Evolutionary conservation across 805 yeast genomes (phyloP).

Genomic region (Suhomyces emberorum): DNA sequence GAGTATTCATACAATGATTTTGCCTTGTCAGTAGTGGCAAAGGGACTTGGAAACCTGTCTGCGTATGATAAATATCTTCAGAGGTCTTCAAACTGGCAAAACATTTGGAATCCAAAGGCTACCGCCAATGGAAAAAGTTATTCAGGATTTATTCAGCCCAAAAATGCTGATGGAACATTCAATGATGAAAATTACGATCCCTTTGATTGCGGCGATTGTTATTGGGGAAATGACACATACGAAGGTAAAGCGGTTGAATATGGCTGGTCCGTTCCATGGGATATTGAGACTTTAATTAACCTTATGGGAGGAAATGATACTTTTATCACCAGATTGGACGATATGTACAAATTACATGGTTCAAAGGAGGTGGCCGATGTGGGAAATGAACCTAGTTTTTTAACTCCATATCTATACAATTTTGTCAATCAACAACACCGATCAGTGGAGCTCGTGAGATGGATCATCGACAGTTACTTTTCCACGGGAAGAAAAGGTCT

Average conservation of each 20-base stretch:
- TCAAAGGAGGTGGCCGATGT: conserved; percentile 25
- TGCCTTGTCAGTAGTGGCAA: conserved; percentile 30
- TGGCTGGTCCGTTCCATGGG: conserved; percentile 36
- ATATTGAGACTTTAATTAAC: conserved; percentile 21
- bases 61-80: conserved; percentile 25
- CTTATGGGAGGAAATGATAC: conserved; percentile 25
- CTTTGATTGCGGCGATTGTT: conserved; percentile 29
- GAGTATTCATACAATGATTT: conserved; percentile 37
- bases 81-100: conserved; percentile 34
- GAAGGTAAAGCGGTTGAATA: conserved; percentile 34
- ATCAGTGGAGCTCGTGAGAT: conserved; percentile 28
- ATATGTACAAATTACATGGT: conserved; percentile 31
- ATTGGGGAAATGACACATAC: conserved; percentile 32
- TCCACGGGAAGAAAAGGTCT: conserved; percentile 23
- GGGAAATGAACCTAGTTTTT: conserved; percentile 37
- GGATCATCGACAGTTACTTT: conserved; percentile 23
- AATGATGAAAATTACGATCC: conserved; percentile 25
- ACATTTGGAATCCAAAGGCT: conserved; percentile 32
- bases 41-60: conserved; percentile 20
- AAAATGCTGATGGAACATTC: conserved; percentile 25
- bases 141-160: conserved; percentile 34
- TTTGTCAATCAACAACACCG: conserved; percentile 25
- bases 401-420: conserved; percentile 33
- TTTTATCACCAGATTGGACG: conserved; percentile 28
- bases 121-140: conserved; percentile 15